Conservation (phyloP, 345 rosid species). For the Rhodamnia argentea region DNA sequence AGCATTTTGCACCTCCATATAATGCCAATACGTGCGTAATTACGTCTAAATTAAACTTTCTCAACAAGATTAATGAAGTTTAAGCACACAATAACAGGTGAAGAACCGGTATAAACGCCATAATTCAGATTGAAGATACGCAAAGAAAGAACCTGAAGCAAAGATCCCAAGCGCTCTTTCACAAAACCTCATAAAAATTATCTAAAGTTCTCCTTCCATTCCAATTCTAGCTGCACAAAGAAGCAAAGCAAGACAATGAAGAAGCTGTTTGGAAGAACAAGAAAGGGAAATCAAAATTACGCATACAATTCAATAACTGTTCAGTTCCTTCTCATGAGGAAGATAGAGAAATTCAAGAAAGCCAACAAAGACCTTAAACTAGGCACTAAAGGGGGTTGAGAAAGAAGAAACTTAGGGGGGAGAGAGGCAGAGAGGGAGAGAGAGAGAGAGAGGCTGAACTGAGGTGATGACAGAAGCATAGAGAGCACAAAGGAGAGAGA, state of each 20-base stretch:
- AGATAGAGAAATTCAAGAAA: background rate
- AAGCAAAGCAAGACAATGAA: background rate
- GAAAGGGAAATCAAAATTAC: background rate
- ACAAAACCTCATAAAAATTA: background rate
- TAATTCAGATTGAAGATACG: background rate
- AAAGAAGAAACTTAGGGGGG: background rate
- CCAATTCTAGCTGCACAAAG: background rate
- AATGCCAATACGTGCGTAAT: background rate
- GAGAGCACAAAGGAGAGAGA: conserved; percentile 81
- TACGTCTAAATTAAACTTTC: background rate
- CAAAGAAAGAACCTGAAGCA: background rate
- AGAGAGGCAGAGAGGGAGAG: background rate
- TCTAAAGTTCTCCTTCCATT: background rate
- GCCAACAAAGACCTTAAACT: background rate
- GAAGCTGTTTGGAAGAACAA: background rate
- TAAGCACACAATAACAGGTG: background rate
- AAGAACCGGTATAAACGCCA: background rate
- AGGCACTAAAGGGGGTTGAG: background rate
- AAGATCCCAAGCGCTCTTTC: background rate
- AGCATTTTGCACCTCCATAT: background rate
- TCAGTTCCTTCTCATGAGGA: background rate
- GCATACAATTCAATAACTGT: background rate
- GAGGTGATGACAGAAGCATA: conserved; percentile 75
- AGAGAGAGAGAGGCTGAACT: background rate
- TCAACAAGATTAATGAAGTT: background rate